Evolutionary conservation across 257 asterid genomes (phyloP), one percentile per base, ranked within the genome.

Genomic region (Solanum bulbocastanum): DNA sequence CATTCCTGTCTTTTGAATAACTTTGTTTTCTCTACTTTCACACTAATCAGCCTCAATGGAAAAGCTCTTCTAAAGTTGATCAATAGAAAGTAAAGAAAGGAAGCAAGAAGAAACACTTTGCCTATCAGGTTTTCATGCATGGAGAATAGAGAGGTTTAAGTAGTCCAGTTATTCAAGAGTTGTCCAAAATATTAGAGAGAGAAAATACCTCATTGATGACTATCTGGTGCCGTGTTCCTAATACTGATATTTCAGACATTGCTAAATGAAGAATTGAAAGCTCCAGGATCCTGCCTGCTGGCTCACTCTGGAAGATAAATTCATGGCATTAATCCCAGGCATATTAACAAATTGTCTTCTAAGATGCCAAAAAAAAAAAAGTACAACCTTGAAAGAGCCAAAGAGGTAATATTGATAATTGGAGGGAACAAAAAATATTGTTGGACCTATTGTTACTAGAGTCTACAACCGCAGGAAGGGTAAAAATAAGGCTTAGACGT

Each of bases 281-380:
- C 92, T 96, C 99, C 92, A 97, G 90, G 90, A 97, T 97, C 88
- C 98, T 94, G 86, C 96, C 94, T 56, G 95, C 98, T 32, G 99
- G 96, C 87, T 93, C 95, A 46, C 90, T 92, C 99, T 96, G 94
- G 75, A 36, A 91, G 30, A 62, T 32, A 87, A 56, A 88, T 39
- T 30, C 87, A 40, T 30, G 76, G 66, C 85, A 86, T 87, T 88
- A 88, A 40, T 25, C 27, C 32, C 82, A 46, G 72, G 37, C 87
- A 5, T 18, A 85, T 39, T 65, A 75, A 81, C 30, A 9, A 81
- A 81, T 81, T 46, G 69, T 81, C 68, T 44, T 49, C 85, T 30
- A n/a, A 46, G 39, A 44, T 79, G 15, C 85, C 65, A 79, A 79
- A 14, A 79, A 22, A 79, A 22, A 74, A 79, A 79, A 44, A 8